These are phyloP conservation scores for Gossypium herbaceum DNA, from an alignment of 345 rosid genomes.

Conservation along the genomic window DNA sequence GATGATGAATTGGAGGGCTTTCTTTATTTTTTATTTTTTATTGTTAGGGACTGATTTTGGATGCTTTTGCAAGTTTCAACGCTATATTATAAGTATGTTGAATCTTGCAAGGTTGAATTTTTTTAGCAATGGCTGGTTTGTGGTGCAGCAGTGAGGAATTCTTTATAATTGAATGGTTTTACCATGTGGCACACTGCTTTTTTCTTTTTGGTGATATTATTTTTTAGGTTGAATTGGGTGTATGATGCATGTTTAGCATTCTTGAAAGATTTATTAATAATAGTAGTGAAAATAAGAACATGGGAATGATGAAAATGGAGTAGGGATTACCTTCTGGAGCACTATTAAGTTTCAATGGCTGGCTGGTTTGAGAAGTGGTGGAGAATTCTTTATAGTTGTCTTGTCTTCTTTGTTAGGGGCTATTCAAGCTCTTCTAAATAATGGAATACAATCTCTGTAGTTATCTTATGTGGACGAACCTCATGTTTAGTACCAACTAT, in stretches of 20 bases:
- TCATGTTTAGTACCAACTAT: neutral
- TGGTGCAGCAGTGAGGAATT: neutral
- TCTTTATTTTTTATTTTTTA: too few species aligned
- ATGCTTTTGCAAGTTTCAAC: neutral
- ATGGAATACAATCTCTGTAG: neutral
- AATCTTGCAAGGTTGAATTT: constrained; percentile 8
- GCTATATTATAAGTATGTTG: neutral
- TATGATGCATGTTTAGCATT: neutral
- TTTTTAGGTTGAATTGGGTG: neutral
- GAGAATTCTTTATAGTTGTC: neutral
- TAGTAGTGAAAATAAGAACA: neutral
- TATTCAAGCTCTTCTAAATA: neutral
- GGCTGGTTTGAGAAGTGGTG: neutral
- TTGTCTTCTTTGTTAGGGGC: neutral
- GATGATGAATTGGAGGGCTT: neutral
- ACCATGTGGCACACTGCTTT: neutral
- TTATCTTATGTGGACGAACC: neutral
- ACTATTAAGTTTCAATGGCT: neutral
- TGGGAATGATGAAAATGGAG: neutral
- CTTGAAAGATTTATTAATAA: neutral
- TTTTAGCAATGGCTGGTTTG: neutral
- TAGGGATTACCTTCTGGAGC: neutral
- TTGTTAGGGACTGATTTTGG: neutral
- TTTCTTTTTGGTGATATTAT: neutral
- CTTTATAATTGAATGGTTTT: neutral